phyloP scores from a whole-genome alignment of 306 rosid genomes.

The Cercis canadensis region DNA sequence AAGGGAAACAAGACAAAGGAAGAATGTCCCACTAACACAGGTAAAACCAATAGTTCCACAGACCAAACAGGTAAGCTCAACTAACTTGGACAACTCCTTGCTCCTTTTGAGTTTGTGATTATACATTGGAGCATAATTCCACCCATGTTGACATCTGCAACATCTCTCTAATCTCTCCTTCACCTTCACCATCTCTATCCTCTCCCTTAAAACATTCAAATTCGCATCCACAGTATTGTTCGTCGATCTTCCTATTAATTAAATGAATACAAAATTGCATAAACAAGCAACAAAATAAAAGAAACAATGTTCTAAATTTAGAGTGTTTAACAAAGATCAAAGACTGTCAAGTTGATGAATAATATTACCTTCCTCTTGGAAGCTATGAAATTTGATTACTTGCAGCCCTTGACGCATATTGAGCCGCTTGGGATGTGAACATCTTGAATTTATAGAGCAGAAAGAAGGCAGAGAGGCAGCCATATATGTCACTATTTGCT shows the following conservation, averaged over 20 bases:
- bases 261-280: no score
- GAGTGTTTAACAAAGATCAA: no score
- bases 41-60: conserved; percentile 35
- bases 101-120: conserved; percentile 27
- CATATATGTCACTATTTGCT: not conserved
- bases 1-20: conserved; percentile 36
- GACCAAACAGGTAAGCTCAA: conserved; percentile 19
- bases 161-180: conserved; percentile 40
- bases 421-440: conserved; percentile 25
- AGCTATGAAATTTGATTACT: conserved; percentile 42
- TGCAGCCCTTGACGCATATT: conserved; percentile 25
- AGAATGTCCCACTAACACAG: conserved; percentile 14
- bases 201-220: conserved; percentile 34
- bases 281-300: no score
- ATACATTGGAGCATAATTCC: conserved; percentile 30
- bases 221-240: conserved; percentile 40
- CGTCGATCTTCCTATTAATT: conserved; percentile 14
- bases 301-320: no score
- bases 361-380: conserved; percentile 54
- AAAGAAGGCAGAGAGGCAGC: conserved; percentile 45
- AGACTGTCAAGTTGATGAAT: not conserved
- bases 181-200: conserved; percentile 29
- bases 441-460: conserved; percentile 39
- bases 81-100: not conserved
- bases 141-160: conserved; percentile 21